Conservation (phyloP, 225 moss, liverwort and hornwort species). For the Rhytidiadelphus loreus region DNA sequence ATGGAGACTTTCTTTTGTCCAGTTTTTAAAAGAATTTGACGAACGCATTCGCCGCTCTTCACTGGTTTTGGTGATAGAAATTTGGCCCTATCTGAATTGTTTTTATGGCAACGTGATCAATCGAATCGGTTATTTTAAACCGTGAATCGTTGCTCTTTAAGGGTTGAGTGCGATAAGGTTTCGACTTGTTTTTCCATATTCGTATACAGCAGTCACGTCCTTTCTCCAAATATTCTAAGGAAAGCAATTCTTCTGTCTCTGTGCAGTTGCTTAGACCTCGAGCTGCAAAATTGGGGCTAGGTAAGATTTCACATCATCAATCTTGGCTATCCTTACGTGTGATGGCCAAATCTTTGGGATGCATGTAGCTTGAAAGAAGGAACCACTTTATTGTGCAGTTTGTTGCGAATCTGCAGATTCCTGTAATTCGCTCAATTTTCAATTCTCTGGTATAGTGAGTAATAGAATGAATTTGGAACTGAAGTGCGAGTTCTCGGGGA, state of each 20-base stretch:
- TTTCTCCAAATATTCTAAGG: background rate
- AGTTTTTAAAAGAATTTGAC: background rate
- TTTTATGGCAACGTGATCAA: background rate
- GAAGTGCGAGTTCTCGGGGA: background rate
- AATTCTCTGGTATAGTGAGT: background rate
- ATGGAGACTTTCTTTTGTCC: background rate
- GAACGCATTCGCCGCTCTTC: background rate
- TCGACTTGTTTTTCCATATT: background rate
- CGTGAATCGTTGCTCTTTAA: background rate
- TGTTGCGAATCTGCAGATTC: background rate
- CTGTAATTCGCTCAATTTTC: background rate
- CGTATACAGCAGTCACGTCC: background rate
- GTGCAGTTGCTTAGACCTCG: conserved; percentile 81
- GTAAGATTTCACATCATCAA: conserved; percentile 5
- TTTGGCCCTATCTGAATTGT: background rate
- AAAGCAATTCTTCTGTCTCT: background rate
- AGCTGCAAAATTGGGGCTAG: conserved; percentile 78
- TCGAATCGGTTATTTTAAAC: no score
- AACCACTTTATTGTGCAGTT: background rate
- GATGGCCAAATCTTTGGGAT: background rate
- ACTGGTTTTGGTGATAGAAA: background rate
- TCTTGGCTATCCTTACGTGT: background rate
- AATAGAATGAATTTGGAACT: background rate
- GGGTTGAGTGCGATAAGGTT: background rate
- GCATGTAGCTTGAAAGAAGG: background rate